Conservation (phyloP, 2,329 filamentous ascomycete genomes). For the Hypomyces rosellus region DNA sequence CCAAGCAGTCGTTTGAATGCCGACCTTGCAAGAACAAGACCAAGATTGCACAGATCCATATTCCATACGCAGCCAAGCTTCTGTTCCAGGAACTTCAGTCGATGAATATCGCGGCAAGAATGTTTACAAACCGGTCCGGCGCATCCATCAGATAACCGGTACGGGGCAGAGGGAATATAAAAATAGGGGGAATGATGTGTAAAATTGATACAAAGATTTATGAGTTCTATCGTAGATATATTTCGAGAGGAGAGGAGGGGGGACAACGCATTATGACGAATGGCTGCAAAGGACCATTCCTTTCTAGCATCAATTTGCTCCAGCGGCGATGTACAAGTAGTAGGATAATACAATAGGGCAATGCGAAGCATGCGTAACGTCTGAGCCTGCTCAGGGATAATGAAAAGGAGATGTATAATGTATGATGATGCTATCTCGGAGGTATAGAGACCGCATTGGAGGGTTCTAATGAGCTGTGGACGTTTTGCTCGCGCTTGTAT, state of each 20-base stretch:
- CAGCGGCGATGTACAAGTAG: constrained; percentile 15
- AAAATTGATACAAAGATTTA: neutral
- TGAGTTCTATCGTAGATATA: constrained; percentile 1
- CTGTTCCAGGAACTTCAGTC: constrained; percentile 96
- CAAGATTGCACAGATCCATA: constrained; percentile 94
- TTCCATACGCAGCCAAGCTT: constrained; percentile 95
- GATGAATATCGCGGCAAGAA: constrained; percentile 96
- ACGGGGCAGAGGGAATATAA: neutral
- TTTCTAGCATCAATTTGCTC: neutral
- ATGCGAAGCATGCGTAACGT: neutral
- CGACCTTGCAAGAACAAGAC: constrained; percentile 99
- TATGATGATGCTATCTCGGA: constrained; percentile 17
- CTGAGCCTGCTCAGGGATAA: neutral
- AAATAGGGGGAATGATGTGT: constrained; percentile 5
- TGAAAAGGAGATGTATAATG: neutral
- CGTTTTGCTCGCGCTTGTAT: constrained; percentile 82
- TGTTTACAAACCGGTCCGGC: constrained; percentile 86
- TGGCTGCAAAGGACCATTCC: neutral
- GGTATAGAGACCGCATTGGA: constrained; percentile 8
- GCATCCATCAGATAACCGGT: constrained; percentile 57
- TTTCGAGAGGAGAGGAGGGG: constrained; percentile 2
- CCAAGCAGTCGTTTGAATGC: constrained; percentile 94
- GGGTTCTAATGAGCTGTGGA: constrained; percentile 41
- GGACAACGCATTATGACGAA: constrained; percentile 8
- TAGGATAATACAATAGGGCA: constrained; percentile 15